Evolutionary conservation across 2,329 filamentous ascomycete genomes (phyloP).

Genomic region (Colletotrichum sublineola): DNA sequence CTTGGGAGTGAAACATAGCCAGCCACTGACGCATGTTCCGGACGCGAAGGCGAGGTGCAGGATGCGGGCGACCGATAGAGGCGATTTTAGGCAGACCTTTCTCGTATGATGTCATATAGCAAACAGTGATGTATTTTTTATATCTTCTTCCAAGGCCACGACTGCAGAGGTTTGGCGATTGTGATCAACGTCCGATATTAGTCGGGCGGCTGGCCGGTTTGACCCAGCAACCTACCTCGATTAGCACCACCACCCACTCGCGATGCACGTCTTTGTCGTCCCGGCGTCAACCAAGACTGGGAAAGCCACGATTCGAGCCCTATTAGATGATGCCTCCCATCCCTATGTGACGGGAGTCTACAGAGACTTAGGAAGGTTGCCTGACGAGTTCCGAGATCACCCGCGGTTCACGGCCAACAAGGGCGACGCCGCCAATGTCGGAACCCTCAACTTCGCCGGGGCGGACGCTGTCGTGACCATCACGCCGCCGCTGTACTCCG

Average conservation of each 20-base stretch:
- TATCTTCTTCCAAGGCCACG: neutral
- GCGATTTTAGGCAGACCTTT: conserved; percentile 7
- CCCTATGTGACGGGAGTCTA: conserved; percentile 50
- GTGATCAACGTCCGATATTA: neutral
- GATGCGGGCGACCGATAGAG: neutral
- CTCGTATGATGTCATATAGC: conserved; percentile 18
- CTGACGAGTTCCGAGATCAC: conserved; percentile 47
- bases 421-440: conserved; percentile 49
- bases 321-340: conserved; percentile 45
- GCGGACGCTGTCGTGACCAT: conserved; percentile 52
- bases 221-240: neutral
- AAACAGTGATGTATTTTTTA: neutral
- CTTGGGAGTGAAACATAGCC: conserved; percentile 33
- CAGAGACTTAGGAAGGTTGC: conserved; percentile 48
- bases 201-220: neutral
- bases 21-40: conserved; percentile 33
- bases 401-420: conserved; percentile 48
- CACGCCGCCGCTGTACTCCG: conserved; percentile 51
- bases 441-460: conserved; percentile 47
- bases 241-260: neutral
- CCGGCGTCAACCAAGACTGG: conserved; percentile 53
- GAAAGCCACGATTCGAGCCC: conserved; percentile 48
- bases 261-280: conserved; percentile 51
- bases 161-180: neutral
- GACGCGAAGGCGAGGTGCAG: conserved; percentile 24